Evolutionary conservation across 345 rosid genomes (phyloP).

Genomic region (Aquilaria yunnanensis): DNA sequence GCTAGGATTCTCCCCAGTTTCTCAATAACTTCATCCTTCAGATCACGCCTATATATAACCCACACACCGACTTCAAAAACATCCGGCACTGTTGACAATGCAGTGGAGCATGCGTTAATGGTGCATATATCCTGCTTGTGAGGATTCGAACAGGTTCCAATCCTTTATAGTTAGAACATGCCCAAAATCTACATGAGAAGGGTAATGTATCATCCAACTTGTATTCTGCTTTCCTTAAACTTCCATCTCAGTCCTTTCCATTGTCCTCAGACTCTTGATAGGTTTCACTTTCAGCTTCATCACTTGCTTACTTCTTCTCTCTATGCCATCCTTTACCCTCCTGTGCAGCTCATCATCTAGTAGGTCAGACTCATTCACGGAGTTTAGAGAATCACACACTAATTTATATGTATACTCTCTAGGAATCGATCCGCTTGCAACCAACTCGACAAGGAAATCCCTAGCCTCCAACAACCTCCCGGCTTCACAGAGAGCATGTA

Average conservation of each 20-base stretch:
- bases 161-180: too few relatives aligned
- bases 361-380: slow-evolving; percentile 25
- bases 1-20: too few relatives aligned
- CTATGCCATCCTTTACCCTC: slow-evolving; percentile 45
- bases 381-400: slow-evolving; percentile 48
- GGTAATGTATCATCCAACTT: too few relatives aligned
- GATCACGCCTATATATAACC: too few relatives aligned
- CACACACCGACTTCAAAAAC: too few relatives aligned
- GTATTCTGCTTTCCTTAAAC: background rate
- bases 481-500: slow-evolving; percentile 72
- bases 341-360: slow-evolving; percentile 35
- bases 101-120: too few relatives aligned
- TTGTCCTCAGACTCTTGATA: slow-evolving; percentile 23
- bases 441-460: slow-evolving; percentile 61
- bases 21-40: too few relatives aligned
- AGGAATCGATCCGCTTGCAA: slow-evolving; percentile 62
- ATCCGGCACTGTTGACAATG: too few relatives aligned
- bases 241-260: background rate
- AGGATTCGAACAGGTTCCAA: too few relatives aligned
- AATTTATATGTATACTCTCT: slow-evolving; percentile 76
- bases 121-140: too few relatives aligned
- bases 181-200: too few relatives aligned
- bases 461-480: slow-evolving; percentile 54
- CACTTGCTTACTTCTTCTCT: slow-evolving; percentile 40
- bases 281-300: slow-evolving; percentile 68